These are phyloP conservation scores for Leucosporidium scottii DNA, from an alignment of 768 basidiomycete species.

Conservation along the genomic window DNA sequence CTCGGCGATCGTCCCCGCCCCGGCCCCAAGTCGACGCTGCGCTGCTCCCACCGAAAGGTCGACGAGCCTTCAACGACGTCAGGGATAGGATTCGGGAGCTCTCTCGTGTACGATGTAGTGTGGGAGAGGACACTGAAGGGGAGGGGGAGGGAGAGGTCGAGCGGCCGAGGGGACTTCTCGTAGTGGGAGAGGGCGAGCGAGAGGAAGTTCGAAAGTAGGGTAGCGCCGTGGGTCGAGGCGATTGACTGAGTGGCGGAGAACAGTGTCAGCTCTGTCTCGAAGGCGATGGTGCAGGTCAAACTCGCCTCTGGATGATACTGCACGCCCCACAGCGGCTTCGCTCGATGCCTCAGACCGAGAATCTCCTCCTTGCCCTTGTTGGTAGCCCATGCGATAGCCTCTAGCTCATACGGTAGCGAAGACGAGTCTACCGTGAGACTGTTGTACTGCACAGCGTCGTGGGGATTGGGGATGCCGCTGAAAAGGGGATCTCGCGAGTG, in stretches of 20 bases:
- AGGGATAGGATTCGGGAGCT: neutral
- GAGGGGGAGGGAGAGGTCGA: constrained; percentile 3
- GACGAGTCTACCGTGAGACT: constrained; percentile 12
- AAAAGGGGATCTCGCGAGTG: constrained; percentile 13
- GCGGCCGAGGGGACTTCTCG: neutral
- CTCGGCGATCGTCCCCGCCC: neutral
- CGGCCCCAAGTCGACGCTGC: neutral
- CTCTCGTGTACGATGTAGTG: constrained; percentile 3
- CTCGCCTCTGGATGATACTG: constrained; percentile 34
- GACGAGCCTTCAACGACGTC: neutral
- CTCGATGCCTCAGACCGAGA: constrained; percentile 17
- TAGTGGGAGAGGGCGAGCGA: neutral
- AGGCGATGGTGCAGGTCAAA: neutral
- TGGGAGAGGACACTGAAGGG: constrained; percentile 5
- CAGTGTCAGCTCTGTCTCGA: neutral
- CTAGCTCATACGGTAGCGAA: constrained; percentile 11
- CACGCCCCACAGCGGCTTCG: constrained; percentile 25
- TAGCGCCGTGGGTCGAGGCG: constrained; percentile 20
- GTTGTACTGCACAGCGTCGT: constrained; percentile 31
- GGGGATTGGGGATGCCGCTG: constrained; percentile 8
- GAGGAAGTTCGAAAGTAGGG: constrained; percentile 29
- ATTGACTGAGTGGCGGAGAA: constrained; percentile 13
- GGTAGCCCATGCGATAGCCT: constrained; percentile 17
- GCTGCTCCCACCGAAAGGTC: constrained; percentile 14
- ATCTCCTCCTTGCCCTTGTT: constrained; percentile 2